Evolutionary conservation across 345 rosid genomes (phyloP).

Genomic region (Crucihimalaya himalaica): DNA sequence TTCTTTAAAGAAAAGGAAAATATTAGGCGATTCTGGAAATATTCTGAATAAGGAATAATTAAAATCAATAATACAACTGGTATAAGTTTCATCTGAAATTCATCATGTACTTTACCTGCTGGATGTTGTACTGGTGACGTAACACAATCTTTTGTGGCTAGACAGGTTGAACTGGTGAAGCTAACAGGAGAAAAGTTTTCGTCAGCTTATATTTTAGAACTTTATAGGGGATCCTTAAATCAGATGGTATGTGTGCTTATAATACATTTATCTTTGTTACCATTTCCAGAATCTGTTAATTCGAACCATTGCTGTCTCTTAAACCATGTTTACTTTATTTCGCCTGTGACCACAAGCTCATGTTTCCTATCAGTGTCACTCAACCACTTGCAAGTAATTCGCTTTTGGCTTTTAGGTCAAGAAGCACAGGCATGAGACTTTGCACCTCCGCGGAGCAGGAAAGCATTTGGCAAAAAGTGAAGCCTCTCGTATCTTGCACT

Average conservation of each 20-base stretch:
- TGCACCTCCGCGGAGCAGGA: slow-evolving; percentile 89
- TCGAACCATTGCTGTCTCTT: neutral
- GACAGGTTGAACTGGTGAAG: slow-evolving; percentile 84
- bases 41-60: no score
- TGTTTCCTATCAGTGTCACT: neutral
- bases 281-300: neutral
- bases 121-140: slow-evolving; percentile 6
- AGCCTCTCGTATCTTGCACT: slow-evolving; percentile 79
- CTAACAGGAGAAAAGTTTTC: slow-evolving; percentile 71
- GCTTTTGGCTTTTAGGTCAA: slow-evolving; percentile 56
- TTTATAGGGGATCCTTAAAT: slow-evolving; percentile 87
- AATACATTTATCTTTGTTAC: neutral
- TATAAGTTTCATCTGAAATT: slow-evolving; percentile 32
- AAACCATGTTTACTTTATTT: neutral
- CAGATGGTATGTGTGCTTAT: slow-evolving; percentile 60
- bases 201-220: slow-evolving; percentile 82
- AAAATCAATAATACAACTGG: no score
- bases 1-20: no score
- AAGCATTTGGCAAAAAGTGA: slow-evolving; percentile 75
- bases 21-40: no score
- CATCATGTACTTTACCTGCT: slow-evolving; percentile 11
- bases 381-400: slow-evolving; percentile 11
- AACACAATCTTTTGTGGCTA: slow-evolving; percentile 21
- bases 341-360: neutral
- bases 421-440: slow-evolving; percentile 73